Percentiles rank a stretch among this genome's conserved stretches.
Conservation (phyloP, 192 early-diverging fungal species). For the Linnemannia hyalina region DNA sequence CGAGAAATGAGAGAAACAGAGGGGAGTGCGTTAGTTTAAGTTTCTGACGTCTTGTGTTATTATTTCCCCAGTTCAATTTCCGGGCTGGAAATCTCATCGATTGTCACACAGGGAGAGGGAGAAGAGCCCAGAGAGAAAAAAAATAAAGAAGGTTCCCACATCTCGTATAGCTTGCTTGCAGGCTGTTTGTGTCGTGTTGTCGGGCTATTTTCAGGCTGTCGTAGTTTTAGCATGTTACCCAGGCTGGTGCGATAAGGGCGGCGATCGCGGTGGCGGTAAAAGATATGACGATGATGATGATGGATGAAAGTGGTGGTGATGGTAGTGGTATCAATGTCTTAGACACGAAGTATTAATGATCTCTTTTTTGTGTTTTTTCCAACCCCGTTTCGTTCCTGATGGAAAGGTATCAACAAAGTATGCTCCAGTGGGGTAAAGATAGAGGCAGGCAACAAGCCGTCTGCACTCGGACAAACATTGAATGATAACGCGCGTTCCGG, state of each 20-base stretch:
- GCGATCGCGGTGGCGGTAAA: too few relatives aligned
- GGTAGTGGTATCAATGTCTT: background rate
- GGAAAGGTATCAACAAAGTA: background rate
- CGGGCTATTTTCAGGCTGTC: background rate
- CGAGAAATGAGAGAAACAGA: background rate
- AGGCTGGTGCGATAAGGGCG: too few relatives aligned
- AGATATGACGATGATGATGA: background rate
- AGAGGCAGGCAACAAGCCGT: background rate
- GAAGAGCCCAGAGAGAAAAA: background rate
- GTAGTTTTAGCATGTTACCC: background rate
- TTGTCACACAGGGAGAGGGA: background rate
- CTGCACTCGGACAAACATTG: too few relatives aligned
- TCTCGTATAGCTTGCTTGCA: background rate
- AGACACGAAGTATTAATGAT: background rate
- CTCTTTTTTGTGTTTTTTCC: background rate
- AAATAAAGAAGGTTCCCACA: background rate
- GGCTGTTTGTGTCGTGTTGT: background rate
- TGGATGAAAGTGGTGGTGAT: background rate
- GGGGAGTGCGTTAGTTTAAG: slow-evolving; percentile 2
- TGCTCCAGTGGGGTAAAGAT: background rate
- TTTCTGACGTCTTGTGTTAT: slow-evolving; percentile 6
- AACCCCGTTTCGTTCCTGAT: slow-evolving; percentile 5
- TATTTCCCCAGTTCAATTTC: slow-evolving; percentile 2
- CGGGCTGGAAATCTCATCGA: background rate
- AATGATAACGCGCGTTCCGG: too few relatives aligned